Evolutionary conservation across 202 grass and related monocot species (phyloP), one percentile per base, ranked within the genome.

Genomic region (Panicum hallii): DNA sequence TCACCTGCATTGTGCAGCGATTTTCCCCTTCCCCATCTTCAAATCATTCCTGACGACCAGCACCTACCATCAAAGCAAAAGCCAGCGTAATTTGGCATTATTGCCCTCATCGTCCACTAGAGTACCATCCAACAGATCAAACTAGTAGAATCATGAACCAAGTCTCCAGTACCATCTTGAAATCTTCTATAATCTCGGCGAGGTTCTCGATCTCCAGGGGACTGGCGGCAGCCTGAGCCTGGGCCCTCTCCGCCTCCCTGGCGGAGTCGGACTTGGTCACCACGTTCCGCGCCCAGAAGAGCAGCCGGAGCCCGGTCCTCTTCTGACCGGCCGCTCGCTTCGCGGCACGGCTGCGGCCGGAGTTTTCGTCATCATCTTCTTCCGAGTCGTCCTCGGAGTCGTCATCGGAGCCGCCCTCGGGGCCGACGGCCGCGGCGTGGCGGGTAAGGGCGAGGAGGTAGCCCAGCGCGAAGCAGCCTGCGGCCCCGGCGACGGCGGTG

Each of bases 21-120:
- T 99, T 78, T 99, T 96, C 30, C 97, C 93, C 90, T 96, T 99
- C 4, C 97, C 97, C 97, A 99, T 99, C 84, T 96, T 99, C 53
- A 99, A 83, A 75, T 99, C 97, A 80, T 99, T 99, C 45, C 97
- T 96, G 47, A 94, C 97, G 34, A 99, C 93, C 34, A 99, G 80
- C 60, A 98, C 93, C 93, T 98, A 77, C 58, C 78, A 61, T 42
- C 75, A 68, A 40, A 47, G 8, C 9, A 79, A 72, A 32, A 83
- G 70, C 0, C 7, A 64, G 46, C 47, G 9, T 0, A 68, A 57
- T 42, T 5, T 28, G 56, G 14, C 9, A 38, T 60, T 20, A 4
- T 28, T 11, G 36, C 16, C 19, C 42, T 43, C 36, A 26, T 17
- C 4, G 9, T 7, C 3, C 16, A 60, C 1, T 13, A 32, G 58